Evolutionary conservation across 148 eudicot genomes (phyloP), one percentile per base, ranked within the genome.

Genomic region (Rhododendron simsii): DNA sequence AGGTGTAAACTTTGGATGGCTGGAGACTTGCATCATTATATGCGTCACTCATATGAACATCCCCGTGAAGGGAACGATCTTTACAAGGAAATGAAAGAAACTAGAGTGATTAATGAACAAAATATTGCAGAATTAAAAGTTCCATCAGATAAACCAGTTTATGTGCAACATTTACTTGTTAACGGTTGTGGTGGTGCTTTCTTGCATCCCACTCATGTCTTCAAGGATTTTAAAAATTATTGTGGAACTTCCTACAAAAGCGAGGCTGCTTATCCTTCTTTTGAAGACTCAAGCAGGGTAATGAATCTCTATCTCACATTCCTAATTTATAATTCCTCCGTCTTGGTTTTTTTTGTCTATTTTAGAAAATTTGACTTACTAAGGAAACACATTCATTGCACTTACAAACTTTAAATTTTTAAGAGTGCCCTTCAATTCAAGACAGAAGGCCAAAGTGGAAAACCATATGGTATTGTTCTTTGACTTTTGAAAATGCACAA

Each of bases 171-270:
- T 89, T 91, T 95, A 63, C 94, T 98, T 83, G 99, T 98, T 85
- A 98, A 98, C 81, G 99, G 99, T 75, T 94, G 96, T 84, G 99
- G 99, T 85, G 99, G 99, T 74, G 99, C 99, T 30, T 98, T 98
- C 93, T 92, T 98, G 92, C 99, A 98, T 86, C 99, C 99, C 74
- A 98, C 99, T 13, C 99, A 98, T 35, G 96, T 95, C 83, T 98
- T 98, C 83, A 91, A 92, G 88, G 90, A 89, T 89, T 95, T 98
- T 75, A 88, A 92, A 83, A 91, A 91, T 44, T 87, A 84, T 82
- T 88, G 90, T 83, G 98, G 91, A 65, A 90, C 95, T 10, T 80
- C 90, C 75, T 98, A 98, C 83, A 92, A 93, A 82, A 89, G 89
- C 90, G 88, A 91, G 87, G 92, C 96, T 89, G 92, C 99, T 77